Conservation (phyloP, 257 asterid species). For the Solanum neorickii region DNA sequence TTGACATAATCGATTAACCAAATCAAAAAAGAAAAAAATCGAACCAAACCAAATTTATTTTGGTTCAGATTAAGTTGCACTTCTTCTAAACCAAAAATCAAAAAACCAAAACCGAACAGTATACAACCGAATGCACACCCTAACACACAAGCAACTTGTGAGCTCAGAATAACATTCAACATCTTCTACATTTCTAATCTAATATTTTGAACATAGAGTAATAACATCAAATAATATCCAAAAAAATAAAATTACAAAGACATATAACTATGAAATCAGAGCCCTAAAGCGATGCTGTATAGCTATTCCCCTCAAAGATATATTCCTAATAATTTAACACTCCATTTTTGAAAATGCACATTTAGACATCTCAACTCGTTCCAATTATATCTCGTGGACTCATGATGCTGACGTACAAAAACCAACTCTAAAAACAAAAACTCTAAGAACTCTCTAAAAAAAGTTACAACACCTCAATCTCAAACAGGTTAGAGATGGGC, state of each 20-base stretch:
- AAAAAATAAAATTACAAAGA: too few relatives aligned
- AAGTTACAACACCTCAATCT: neutral
- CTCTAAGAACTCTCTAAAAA: slow-evolving; percentile 9
- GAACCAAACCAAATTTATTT: too few relatives aligned
- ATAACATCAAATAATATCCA: neutral
- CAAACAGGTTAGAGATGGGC: neutral
- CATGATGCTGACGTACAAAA: neutral
- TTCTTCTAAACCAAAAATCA: too few relatives aligned
- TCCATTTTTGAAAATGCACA: neutral
- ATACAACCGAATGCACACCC: too few relatives aligned
- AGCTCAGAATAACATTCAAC: neutral
- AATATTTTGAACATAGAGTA: neutral
- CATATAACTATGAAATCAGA: neutral
- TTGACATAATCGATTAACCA: too few relatives aligned
- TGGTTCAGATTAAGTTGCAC: too few relatives aligned
- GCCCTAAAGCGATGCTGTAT: neutral
- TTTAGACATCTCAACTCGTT: neutral
- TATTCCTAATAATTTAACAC: neutral
- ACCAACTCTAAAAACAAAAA: too few relatives aligned
- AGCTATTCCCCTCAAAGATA: neutral
- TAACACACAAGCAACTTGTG: neutral
- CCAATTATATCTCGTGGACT: neutral
- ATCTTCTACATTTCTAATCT: neutral
- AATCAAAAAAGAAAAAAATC: too few relatives aligned
- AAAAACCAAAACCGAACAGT: too few relatives aligned